Base-by-base conservation (phyloP, 2,329 filamentous ascomycete species). In the Aspergillus luchuensis region DNA sequence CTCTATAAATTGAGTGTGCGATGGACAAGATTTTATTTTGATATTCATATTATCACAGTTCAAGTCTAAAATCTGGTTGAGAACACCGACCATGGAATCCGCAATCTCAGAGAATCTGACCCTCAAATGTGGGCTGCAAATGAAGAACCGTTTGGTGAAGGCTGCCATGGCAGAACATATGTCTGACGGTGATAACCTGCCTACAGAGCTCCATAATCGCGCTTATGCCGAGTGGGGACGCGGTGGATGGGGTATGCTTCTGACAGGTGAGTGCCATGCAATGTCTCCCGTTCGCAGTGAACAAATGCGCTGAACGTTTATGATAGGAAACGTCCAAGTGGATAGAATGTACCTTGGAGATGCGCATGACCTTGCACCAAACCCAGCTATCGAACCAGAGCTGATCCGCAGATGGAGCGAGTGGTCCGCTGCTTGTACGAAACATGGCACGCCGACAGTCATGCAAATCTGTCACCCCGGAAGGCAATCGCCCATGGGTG, bases 401-500 rank as follows among this genome's bases (percentile, higher is more conserved):
- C 13, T 38, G 11, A 25, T 53, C 19, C 19, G 15, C 15, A 30
- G 50, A 4, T 62, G 54, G 57, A 62, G 41, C 19, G 25, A 36
- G 39, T 62, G 57, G 38, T 56, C 56, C 11, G 33, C 56, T 6
- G 54, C 33, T n/a, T 33, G 41, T 23, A 57, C 51, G 28, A 68
- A 75, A 60, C 63, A 65, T 13, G 72, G 72, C 4, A 76, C 74
- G 41, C 74, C 73, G 15, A 71, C 67, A 48, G 71, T 77, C 25
- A 74, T 75, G 15, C 74, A 78, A 63, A 65, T 78, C 15, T 71
- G 72, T 45, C 76, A 78, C 65, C 74, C 75, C 3, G 75, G 75
- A 1, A 57, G 74, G 17, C 77, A 78, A 72, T 71, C 67, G 56
- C 73, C 73, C 4, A 66, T 66, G 4, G 73, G 72, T 2, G 72